phyloP scores from a whole-genome alignment of 805 yeast species.

The Wickerhamiella australiensis region DNA sequence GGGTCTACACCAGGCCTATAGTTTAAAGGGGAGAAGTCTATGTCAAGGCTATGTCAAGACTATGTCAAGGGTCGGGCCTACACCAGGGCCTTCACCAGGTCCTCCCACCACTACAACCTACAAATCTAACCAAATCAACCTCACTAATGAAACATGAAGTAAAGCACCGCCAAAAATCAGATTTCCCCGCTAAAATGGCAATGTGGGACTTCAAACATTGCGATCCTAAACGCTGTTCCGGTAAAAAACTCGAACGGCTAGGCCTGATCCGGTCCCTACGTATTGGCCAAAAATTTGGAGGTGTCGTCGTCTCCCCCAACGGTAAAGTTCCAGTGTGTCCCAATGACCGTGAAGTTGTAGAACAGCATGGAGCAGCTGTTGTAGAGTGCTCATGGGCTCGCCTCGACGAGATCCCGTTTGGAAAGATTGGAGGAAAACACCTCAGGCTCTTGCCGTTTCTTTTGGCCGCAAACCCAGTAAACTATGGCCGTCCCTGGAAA shows the following conservation, averaged over 20 bases:
- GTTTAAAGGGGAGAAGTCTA: too few species aligned
- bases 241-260: constrained; percentile 80
- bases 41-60: too few species aligned
- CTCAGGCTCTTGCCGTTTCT: constrained; percentile 82
- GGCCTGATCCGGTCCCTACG: constrained; percentile 69
- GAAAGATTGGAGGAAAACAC: constrained; percentile 78
- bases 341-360: constrained; percentile 65
- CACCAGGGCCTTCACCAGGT: background rate
- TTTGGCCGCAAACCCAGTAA: constrained; percentile 94
- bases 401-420: constrained; percentile 90
- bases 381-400: constrained; percentile 99
- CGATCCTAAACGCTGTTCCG: constrained; percentile 95
- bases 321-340: constrained; percentile 89
- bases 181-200: constrained; percentile 75
- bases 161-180: constrained; percentile 19
- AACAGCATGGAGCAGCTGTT: constrained; percentile 80
- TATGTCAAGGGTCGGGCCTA: too few species aligned
- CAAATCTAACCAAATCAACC: too few species aligned
- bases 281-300: constrained; percentile 89
- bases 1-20: too few species aligned
- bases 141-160: constrained; percentile 17
- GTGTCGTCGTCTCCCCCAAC: constrained; percentile 85
- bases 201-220: constrained; percentile 99
- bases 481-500: constrained; percentile 93
- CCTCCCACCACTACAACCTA: background rate